Evolutionary conservation across 2,329 filamentous ascomycete species (phyloP), one percentile per base, ranked within the genome.

Genomic region (Calycina herbarum): DNA sequence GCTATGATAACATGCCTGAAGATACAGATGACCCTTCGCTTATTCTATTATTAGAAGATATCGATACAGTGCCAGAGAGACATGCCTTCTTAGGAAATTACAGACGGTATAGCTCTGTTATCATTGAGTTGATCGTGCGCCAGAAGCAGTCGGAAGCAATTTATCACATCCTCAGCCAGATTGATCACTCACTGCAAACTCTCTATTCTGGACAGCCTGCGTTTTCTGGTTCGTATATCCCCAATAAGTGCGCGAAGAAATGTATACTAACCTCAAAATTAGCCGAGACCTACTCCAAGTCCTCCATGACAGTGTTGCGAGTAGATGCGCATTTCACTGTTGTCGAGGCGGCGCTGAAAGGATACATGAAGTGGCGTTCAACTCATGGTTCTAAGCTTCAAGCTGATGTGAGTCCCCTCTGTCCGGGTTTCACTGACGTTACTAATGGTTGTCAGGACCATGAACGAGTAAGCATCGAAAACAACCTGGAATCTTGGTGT

Each of bases 1-100:
- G 92, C 63, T 99, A 96, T 77, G 95, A 99, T 77, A 89, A 85
- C 68, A 80, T 98, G 2, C 92, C 93, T 0, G 89, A 94, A 69
- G 91, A 96, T 68, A 90, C 89, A 0, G 86, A 92, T 58, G 89
- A 97, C 72, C 84, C 91, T 1, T 94, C 91, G 0, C 85, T 93
- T 66, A 81, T 92, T 11, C 95, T 97, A 70, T 83, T 99, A 1
- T 84, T 93, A 73, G 94, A 98, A 74, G 95, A 99, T 75, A 96
- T 97, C 64, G 95, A 99, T 74, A 98, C 94, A 0, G 82, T 94
- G 24, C 95, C 95, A 0, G 95, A 99, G 76, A 86, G 93, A 29
- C 95, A 99, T 78, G 93, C 93, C 0, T 99, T 99, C 76, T 84
- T 98, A 11, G 93, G 94, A 3, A 98, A 99, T 75, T 99, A 99